Percentiles rank a stretch among this genome's conserved stretches.
Evolutionary conservation across 2,329 filamentous ascomycete genomes (phyloP).

Genomic region (Bertia moriformis): DNA sequence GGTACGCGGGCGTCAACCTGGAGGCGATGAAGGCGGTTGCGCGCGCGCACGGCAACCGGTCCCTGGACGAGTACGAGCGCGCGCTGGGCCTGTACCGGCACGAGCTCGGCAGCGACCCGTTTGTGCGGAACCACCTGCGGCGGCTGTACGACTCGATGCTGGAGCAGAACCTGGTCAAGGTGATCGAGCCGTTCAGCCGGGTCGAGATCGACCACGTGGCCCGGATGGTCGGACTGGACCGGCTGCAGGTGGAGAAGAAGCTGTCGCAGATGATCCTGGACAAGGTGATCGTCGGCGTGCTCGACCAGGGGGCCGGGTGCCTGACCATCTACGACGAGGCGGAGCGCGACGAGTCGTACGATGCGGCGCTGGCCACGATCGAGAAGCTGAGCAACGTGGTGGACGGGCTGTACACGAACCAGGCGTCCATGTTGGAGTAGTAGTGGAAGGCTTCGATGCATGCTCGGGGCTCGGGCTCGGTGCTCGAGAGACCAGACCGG

Average conservation of each 20-base stretch:
- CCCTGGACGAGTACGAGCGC: constrained; percentile 90
- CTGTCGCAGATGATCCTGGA: constrained; percentile 98
- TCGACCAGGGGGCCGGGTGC: constrained; percentile 95
- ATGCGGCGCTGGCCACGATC: constrained; percentile 83
- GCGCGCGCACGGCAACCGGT: constrained; percentile 85
- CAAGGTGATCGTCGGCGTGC: constrained; percentile 92
- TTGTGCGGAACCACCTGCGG: constrained; percentile 92
- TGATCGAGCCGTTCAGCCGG: constrained; percentile 94
- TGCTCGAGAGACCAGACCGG: no score
- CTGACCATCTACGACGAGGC: constrained; percentile 95
- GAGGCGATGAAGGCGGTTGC: constrained; percentile 99
- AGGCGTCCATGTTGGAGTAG: constrained; percentile 88
- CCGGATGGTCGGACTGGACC: constrained; percentile 93
- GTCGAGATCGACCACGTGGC: constrained; percentile 95
- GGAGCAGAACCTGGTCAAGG: constrained; percentile 98
- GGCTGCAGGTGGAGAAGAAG: constrained; percentile 92
- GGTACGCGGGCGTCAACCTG: constrained; percentile 87
- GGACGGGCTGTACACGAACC: constrained; percentile 93
- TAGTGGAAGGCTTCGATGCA: background rate
- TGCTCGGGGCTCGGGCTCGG: no score
- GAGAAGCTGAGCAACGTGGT: constrained; percentile 96
- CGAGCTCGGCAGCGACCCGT: constrained; percentile 84
- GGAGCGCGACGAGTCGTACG: constrained; percentile 82
- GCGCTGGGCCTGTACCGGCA: constrained; percentile 80
- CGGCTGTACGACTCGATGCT: constrained; percentile 96